These are phyloP conservation scores for Picocystis sp. DNA, from an alignment of 163 green algal species.

Conservation along the genomic window DNA sequence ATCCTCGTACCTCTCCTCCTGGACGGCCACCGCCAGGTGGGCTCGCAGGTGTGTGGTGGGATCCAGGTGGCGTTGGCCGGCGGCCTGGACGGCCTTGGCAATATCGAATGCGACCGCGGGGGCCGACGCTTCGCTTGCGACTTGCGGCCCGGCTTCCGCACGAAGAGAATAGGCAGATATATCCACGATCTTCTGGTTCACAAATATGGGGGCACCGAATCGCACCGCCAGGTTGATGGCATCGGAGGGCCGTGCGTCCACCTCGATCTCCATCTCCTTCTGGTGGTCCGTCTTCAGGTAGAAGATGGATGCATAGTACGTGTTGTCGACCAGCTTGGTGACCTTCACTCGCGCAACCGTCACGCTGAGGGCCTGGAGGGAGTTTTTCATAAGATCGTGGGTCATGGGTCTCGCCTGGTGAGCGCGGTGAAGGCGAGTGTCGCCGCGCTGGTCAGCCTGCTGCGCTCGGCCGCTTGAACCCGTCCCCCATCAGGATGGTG, in stretches of 20 bases:
- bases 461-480: background rate
- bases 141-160: background rate
- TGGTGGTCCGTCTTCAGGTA: slow-evolving; percentile 7
- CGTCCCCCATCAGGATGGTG: background rate
- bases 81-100: too few relatives aligned
- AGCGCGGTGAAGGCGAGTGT: background rate
- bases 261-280: slow-evolving; percentile 20
- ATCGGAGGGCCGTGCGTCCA: slow-evolving; percentile 44
- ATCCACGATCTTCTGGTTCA: slow-evolving; percentile 17
- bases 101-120: slow-evolving; percentile 2
- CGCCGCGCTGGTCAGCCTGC: background rate
- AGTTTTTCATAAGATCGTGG: slow-evolving; percentile 45
- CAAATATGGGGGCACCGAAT: slow-evolving; percentile 33
- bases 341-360: slow-evolving; percentile 27
- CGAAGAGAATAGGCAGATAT: background rate
- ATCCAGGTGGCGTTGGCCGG: slow-evolving; percentile 23
- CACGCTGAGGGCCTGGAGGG: slow-evolving; percentile 30
- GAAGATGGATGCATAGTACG: slow-evolving; percentile 45
- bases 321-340: slow-evolving; percentile 34
- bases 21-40: slow-evolving; percentile 44
- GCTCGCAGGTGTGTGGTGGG: slow-evolving; percentile 42
- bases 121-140: background rate
- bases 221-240: slow-evolving; percentile 48
- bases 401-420: slow-evolving; percentile 38
- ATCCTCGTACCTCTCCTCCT: slow-evolving; percentile 40